phyloP scores from a whole-genome alignment of 1,284 basidiomycete species.

The Sanghuangporus weigelae region DNA sequence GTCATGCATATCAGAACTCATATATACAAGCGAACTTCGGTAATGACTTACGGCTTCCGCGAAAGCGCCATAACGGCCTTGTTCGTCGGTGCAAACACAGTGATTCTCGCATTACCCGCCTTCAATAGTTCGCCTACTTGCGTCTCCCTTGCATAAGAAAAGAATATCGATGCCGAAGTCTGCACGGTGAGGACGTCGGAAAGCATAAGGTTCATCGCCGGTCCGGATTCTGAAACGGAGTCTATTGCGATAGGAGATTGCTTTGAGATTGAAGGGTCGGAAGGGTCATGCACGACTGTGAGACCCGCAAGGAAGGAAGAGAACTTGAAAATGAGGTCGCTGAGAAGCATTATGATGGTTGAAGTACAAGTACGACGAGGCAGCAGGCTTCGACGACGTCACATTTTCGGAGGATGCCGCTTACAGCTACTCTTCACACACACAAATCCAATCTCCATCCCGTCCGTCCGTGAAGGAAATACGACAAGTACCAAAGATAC shows the following conservation, averaged over 20 bases:
- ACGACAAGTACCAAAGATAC: too few relatives aligned
- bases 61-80: slow-evolving; percentile 74
- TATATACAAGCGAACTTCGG: neutral
- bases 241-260: slow-evolving; percentile 28
- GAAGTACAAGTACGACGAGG: neutral
- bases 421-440: too few relatives aligned
- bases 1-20: too few relatives aligned
- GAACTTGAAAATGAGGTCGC: slow-evolving; percentile 2
- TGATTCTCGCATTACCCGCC: slow-evolving; percentile 35
- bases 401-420: neutral
- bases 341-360: slow-evolving; percentile 1
- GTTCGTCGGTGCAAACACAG: slow-evolving; percentile 71
- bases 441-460: too few relatives aligned
- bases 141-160: slow-evolving; percentile 70
- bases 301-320: slow-evolving; percentile 11
- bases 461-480: too few relatives aligned
- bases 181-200: slow-evolving; percentile 73
- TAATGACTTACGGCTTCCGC: slow-evolving; percentile 61
- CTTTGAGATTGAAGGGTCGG: neutral
- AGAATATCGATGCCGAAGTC: slow-evolving; percentile 68
- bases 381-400: neutral
- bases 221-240: slow-evolving; percentile 24
- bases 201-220: slow-evolving; percentile 40
- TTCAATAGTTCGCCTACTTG: slow-evolving; percentile 49
- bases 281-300: neutral